Base-by-base conservation (phyloP, 495 filamentous ascomycete genomes). In the Talaromyces adpressus region DNA sequence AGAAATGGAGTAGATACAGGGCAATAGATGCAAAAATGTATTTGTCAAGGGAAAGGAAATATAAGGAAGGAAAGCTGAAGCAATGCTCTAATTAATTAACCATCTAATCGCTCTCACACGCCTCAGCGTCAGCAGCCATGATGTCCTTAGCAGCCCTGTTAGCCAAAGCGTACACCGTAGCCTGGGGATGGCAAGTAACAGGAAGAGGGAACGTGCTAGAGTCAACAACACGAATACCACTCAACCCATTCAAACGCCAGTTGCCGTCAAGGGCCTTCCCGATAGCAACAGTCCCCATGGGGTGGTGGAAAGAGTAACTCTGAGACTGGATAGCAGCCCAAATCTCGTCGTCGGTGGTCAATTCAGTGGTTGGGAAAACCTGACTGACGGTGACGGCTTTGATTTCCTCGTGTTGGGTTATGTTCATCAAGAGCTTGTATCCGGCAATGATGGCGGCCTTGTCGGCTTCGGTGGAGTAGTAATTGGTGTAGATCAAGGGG, bases 131-230 rank as follows among this genome's bases (percentile, higher is more conserved):
- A 41, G 36, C 36, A 12, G 36, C 36, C 3, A 41, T 41, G 11
- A 65, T 65, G n/a, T 65, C 63, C 61, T 32, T 52, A 6, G 63
- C 63, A 11, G 63, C 63, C 2, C 63, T 62, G 32, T 65, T 39
- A 6, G 32, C 63, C 7, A 65, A 22, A 39, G 63, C 63, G 41
- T 65, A 65, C 16, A 51, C 63, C n/a, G 45, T 27, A 6, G 39
- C 59, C 39, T 65, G 63, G 9, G 63, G 39, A 22, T 62, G 59
- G 27, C 63, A 65, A 20, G 63, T 65, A 8, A 41, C 22, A 22
- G 61, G 25, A 8, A 53, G 16, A 22, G 63, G 63, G 18, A 51
- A 25, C 6, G 63, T 51, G 23, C 39, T 49, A 5, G 60, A 53
- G 16, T 51, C 63, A 14, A 65, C 60, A 16, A 65, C 63, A 27